Evolutionary conservation across 371 early-diverging fungal species (phyloP).

Genomic region (Circinella umbellata): DNA sequence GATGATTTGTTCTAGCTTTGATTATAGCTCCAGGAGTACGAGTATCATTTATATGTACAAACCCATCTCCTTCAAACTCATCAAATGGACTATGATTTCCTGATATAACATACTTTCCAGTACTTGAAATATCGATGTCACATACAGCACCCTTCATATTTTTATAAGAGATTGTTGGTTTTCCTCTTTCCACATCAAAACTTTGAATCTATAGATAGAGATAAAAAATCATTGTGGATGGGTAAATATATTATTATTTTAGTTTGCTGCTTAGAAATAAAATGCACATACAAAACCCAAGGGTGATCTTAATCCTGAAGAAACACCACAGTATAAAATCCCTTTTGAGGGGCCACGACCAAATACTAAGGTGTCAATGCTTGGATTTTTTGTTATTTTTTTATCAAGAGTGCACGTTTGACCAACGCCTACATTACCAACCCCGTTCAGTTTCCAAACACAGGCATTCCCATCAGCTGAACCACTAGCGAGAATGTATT

Average conservation of each 20-base stretch:
- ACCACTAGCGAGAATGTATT: constrained; percentile 37
- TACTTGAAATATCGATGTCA: constrained; percentile 28
- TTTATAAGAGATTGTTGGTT: constrained; percentile 12
- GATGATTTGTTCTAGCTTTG: constrained; percentile 34
- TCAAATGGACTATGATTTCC: constrained; percentile 37
- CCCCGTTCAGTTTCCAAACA: constrained; percentile 34
- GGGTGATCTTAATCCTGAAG: constrained; percentile 10
- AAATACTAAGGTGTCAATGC: constrained; percentile 44
- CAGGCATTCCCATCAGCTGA: constrained; percentile 45
- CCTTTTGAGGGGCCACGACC: constrained; percentile 30
- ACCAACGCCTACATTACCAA: constrained; percentile 37
- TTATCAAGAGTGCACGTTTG: constrained; percentile 27
- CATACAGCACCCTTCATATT: constrained; percentile 37
- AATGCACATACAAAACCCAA: constrained; percentile 11
- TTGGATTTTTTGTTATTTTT: constrained; percentile 19
- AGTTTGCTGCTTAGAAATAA: too few species aligned
- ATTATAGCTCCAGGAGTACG: constrained; percentile 14
- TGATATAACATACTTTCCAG: constrained; percentile 31
- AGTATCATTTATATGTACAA: constrained; percentile 40
- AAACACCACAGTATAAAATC: constrained; percentile 34
- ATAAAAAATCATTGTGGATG: not conserved
- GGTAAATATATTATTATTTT: too few species aligned
- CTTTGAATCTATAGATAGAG: constrained; percentile 28
- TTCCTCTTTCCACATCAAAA: constrained; percentile 26
- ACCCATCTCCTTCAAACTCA: constrained; percentile 34